Evolutionary conservation across 2,329 filamentous ascomycete species (phyloP).

Genomic region (Paecilomyces niveus): DNA sequence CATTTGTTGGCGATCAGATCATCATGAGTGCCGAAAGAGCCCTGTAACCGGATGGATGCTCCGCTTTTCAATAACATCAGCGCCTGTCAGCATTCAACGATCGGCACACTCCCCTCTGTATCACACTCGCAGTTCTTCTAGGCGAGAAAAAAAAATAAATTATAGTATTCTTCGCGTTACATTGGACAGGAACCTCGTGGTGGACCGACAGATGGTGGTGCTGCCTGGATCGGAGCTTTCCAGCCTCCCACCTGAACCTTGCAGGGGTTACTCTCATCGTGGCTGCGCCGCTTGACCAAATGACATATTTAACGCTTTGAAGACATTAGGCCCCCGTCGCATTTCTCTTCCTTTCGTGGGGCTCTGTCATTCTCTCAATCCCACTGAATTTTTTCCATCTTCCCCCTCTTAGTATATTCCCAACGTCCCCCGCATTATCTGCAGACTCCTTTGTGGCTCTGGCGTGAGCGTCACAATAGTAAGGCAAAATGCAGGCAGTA

Average conservation of each 20-base stretch:
- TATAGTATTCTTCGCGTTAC: background rate
- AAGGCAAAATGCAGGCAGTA: constrained; percentile 41
- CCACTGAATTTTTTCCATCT: background rate
- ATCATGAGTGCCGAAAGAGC: background rate
- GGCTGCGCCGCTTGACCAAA: background rate
- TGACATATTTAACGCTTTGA: background rate
- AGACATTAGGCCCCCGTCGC: background rate
- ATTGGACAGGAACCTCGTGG: background rate
- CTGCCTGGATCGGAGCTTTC: background rate
- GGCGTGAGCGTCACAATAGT: background rate
- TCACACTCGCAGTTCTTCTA: background rate
- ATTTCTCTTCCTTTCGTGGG: background rate
- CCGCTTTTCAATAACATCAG: background rate
- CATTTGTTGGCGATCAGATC: background rate
- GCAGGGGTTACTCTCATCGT: background rate
- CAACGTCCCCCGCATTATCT: background rate
- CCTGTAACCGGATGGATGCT: background rate
- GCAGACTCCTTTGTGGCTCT: background rate
- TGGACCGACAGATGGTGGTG: background rate
- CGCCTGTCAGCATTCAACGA: background rate
- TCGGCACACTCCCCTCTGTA: background rate
- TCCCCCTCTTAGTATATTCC: background rate
- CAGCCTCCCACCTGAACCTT: background rate
- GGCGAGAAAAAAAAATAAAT: background rate
- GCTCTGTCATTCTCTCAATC: background rate